Percentiles rank a stretch among this genome's conserved stretches.
phyloP scores from a whole-genome alignment of 257 asterid species.

The Perilla frutescens region DNA sequence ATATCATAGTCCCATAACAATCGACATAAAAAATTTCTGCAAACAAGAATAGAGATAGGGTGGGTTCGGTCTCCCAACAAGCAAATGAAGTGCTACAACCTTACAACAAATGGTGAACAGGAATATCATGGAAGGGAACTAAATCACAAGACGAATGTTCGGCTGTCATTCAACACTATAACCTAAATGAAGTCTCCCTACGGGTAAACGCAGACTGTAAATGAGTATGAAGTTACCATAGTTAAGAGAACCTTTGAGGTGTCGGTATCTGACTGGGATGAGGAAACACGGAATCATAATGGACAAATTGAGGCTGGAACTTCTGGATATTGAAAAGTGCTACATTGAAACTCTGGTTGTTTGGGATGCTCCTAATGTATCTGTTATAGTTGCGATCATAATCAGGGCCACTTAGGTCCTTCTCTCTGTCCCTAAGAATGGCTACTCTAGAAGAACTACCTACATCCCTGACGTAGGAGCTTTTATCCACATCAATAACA shows the following conservation, averaged over 20 bases:
- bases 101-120: constrained; percentile 33
- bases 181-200: constrained; percentile 40
- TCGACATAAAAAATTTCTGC: constrained; percentile 16
- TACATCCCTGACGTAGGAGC: constrained; percentile 49
- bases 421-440: constrained; percentile 96
- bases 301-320: constrained; percentile 71
- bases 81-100: constrained; percentile 28
- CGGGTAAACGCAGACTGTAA: constrained; percentile 35
- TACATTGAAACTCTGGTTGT: constrained; percentile 53
- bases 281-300: constrained; percentile 70
- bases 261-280: constrained; percentile 70
- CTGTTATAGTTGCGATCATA: constrained; percentile 94
- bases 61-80: constrained; percentile 22
- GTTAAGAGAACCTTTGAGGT: constrained; percentile 64
- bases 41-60: constrained; percentile 14
- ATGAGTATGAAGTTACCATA: constrained; percentile 64
- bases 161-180: constrained; percentile 40
- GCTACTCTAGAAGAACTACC: constrained; percentile 78
- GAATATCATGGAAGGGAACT: constrained; percentile 34
- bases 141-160: constrained; percentile 39
- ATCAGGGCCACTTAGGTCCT: constrained; percentile 92
- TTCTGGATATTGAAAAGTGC: constrained; percentile 61
- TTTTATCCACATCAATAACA: constrained; percentile 58
- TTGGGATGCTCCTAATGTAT: constrained; percentile 71
- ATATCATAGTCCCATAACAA: no score